Conservation (phyloP, 2,329 filamentous ascomycete species). For the Cladosporium sp. region DNA sequence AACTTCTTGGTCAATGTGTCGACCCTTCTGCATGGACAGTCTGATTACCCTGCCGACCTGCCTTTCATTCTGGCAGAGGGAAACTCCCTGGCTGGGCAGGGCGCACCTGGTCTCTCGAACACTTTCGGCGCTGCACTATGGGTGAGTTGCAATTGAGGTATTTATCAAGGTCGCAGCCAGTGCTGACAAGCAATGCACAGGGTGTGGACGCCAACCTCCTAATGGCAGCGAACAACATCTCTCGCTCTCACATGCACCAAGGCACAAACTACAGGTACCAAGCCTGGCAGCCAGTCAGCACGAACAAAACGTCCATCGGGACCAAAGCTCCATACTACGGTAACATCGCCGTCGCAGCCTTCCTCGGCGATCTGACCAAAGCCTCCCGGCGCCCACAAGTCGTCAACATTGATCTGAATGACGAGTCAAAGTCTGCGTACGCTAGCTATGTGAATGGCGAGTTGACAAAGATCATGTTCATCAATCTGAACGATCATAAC, state of each 20-base stretch:
- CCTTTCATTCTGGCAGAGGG: slow-evolving; percentile 62
- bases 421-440: slow-evolving; percentile 54
- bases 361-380: slow-evolving; percentile 48
- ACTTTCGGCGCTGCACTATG: slow-evolving; percentile 66
- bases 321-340: slow-evolving; percentile 67
- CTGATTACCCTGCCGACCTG: slow-evolving; percentile 33
- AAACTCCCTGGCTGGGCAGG: slow-evolving; percentile 63
- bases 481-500: slow-evolving; percentile 63
- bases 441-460: slow-evolving; percentile 51
- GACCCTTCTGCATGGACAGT: slow-evolving; percentile 18
- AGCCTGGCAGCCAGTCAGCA: slow-evolving; percentile 61
- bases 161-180: not conserved
- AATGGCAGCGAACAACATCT: slow-evolving; percentile 56
- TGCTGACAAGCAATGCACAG: not conserved
- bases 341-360: slow-evolving; percentile 58
- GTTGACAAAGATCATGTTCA: slow-evolving; percentile 52
- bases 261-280: slow-evolving; percentile 64
- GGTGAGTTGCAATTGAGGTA: slow-evolving; percentile 34
- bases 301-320: slow-evolving; percentile 51
- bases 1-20: slow-evolving; percentile 15
- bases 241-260: slow-evolving; percentile 63
- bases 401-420: slow-evolving; percentile 47
- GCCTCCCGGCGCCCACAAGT: slow-evolving; percentile 42
- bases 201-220: slow-evolving; percentile 61
- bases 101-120: slow-evolving; percentile 58